Conservation (phyloP, 441 rosid genomes). For the Aleurites moluccanus region DNA sequence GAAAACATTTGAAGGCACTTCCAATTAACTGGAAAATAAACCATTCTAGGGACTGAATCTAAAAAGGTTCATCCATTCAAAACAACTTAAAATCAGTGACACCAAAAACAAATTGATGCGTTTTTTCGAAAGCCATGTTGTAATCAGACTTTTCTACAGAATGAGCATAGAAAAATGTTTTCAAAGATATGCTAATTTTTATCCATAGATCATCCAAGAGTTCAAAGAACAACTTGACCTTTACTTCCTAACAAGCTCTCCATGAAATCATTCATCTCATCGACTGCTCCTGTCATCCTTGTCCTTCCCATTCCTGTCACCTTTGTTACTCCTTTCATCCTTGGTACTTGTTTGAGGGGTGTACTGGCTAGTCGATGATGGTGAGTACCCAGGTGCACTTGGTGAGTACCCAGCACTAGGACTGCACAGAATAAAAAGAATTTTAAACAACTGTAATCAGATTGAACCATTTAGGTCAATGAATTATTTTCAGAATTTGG, state of each 20-base stretch:
- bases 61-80: no score
- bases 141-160: not conserved
- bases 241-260: not conserved
- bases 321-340: slow-evolving; percentile 50
- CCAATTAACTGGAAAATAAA: no score
- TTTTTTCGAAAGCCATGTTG: slow-evolving; percentile 8
- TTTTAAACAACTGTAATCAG: not conserved
- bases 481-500: not conserved
- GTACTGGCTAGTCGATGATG: slow-evolving; percentile 90
- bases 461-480: not conserved
- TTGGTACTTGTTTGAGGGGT: slow-evolving; percentile 72
- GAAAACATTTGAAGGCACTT: not conserved
- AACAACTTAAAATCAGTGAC: no score
- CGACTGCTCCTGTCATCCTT: slow-evolving; percentile 18
- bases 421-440: slow-evolving; percentile 29
- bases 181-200: not conserved
- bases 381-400: slow-evolving; percentile 90
- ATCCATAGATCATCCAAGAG: slow-evolving; percentile 2
- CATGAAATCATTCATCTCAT: slow-evolving; percentile 8
- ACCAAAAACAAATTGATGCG: not conserved
- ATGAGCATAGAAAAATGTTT: not conserved
- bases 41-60: no score
- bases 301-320: slow-evolving; percentile 48
- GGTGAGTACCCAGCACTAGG: slow-evolving; percentile 98
- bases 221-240: slow-evolving; percentile 14